Conservation (phyloP, 1,284 basidiomycete species). For the Apiotrichum gamsii region DNA sequence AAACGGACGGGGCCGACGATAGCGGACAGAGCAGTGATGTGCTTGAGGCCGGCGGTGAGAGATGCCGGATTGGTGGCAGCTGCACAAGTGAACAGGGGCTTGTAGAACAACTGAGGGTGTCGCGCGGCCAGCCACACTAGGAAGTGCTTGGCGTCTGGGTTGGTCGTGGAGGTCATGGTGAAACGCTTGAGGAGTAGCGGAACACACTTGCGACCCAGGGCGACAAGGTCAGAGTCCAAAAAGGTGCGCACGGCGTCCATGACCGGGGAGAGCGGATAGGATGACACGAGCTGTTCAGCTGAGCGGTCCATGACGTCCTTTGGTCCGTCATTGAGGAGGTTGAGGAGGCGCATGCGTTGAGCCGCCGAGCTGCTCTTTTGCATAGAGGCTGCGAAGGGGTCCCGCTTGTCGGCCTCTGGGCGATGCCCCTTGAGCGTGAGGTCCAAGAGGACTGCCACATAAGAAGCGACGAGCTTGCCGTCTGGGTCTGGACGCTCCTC, state of each 20-base stretch:
- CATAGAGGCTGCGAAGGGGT: neutral
- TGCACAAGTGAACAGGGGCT: slow-evolving; percentile 64
- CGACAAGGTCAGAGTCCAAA: slow-evolving; percentile 9
- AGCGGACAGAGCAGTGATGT: slow-evolving; percentile 53
- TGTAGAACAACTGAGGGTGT: slow-evolving; percentile 64
- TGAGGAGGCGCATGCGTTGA: neutral
- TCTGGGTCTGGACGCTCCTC: slow-evolving; percentile 6
- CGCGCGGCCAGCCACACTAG: slow-evolving; percentile 20
- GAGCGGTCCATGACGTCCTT: neutral
- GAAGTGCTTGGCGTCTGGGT: slow-evolving; percentile 16
- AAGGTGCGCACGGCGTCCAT: slow-evolving; percentile 5
- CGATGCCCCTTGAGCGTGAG: slow-evolving; percentile 15
- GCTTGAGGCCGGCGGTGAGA: slow-evolving; percentile 56
- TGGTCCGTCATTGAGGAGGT: neutral
- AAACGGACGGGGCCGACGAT: slow-evolving; percentile 54
- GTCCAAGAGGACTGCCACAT: slow-evolving; percentile 20
- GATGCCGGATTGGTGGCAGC: slow-evolving; percentile 57
- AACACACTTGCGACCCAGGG: slow-evolving; percentile 5
- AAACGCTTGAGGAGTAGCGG: slow-evolving; percentile 17
- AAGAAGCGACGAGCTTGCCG: slow-evolving; percentile 5
- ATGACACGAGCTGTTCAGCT: neutral
- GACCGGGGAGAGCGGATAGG: slow-evolving; percentile 2
- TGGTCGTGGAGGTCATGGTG: slow-evolving; percentile 1
- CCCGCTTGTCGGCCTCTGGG: neutral
- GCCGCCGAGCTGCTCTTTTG: neutral